Conservation (phyloP, 116 monocot species). For the Papilionanthe hybrid region DNA sequence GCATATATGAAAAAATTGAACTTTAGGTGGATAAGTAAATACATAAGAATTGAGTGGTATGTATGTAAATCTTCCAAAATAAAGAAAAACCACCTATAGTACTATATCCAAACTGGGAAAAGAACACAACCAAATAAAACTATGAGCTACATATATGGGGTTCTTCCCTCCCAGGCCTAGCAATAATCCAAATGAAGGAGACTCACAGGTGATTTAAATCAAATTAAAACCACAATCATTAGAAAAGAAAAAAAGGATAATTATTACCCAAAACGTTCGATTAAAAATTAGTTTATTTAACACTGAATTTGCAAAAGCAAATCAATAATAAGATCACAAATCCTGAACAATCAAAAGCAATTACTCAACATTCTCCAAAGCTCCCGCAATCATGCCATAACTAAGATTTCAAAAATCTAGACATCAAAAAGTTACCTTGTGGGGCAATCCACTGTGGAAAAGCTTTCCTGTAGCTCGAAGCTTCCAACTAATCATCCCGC, state of each 20-base stretch:
- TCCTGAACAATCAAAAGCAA: background rate
- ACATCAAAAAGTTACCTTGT: slow-evolving; percentile 47
- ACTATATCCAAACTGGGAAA: background rate
- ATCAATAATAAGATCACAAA: background rate
- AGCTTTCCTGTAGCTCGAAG: slow-evolving; percentile 80
- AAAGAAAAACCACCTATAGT: background rate
- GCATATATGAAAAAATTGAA: too few species aligned
- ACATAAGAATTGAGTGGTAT: too few species aligned
- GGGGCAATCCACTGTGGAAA: slow-evolving; percentile 92
- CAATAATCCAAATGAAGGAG: background rate
- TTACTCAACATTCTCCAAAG: background rate
- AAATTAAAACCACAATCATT: background rate
- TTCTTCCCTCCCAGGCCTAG: background rate
- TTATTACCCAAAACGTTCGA: background rate
- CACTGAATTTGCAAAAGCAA: background rate
- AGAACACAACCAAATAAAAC: background rate
- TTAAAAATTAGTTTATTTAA: background rate
- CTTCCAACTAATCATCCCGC: slow-evolving; percentile 87
- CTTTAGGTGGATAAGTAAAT: too few species aligned
- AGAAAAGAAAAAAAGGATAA: background rate
- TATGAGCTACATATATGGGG: background rate
- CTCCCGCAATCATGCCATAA: background rate
- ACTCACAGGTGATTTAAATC: background rate
- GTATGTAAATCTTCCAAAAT: too few species aligned
- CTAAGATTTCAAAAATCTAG: background rate